A percentile compares a stretch with the other conserved stretches of the same genome.
Evolutionary conservation across 768 basidiomycete genomes (phyloP).

Genomic region (Pisolithus marmoratus): DNA sequence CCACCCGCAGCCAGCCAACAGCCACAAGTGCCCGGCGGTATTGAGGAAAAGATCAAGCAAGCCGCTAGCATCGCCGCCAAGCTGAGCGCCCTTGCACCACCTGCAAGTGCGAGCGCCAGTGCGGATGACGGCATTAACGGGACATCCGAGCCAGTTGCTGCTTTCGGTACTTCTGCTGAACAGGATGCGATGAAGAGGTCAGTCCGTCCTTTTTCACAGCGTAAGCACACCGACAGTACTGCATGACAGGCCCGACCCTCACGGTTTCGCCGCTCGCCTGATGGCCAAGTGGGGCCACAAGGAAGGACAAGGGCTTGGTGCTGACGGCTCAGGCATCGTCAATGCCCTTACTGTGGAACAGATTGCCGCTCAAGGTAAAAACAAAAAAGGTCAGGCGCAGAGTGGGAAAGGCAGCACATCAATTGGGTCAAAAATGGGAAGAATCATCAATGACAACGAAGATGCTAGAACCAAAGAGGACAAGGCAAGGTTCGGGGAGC

Average conservation of each 20-base stretch:
- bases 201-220: background rate
- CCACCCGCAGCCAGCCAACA: slow-evolving; percentile 50
- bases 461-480: slow-evolving; percentile 76
- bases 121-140: background rate
- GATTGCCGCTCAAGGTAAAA: slow-evolving; percentile 31
- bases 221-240: background rate
- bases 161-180: slow-evolving; percentile 27
- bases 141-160: slow-evolving; percentile 22
- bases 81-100: slow-evolving; percentile 48
- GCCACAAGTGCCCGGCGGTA: slow-evolving; percentile 32
- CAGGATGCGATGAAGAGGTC: slow-evolving; percentile 5
- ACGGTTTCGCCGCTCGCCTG: slow-evolving; percentile 74
- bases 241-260: slow-evolving; percentile 47
- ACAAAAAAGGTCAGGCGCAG: slow-evolving; percentile 33
- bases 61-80: slow-evolving; percentile 82
- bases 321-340: slow-evolving; percentile 77
- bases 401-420: slow-evolving; percentile 34
- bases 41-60: slow-evolving; percentile 67
- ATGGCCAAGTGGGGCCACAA: slow-evolving; percentile 98
- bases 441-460: slow-evolving; percentile 87
- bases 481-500: slow-evolving; percentile 75
- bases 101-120: slow-evolving; percentile 18
- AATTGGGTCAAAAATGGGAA: slow-evolving; percentile 69
- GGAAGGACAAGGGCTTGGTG: slow-evolving; percentile 89
- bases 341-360: slow-evolving; percentile 85